Evolutionary conservation across 345 rosid genomes (phyloP), one percentile per base, ranked within the genome.

Genomic region (Trapa incisa): DNA sequence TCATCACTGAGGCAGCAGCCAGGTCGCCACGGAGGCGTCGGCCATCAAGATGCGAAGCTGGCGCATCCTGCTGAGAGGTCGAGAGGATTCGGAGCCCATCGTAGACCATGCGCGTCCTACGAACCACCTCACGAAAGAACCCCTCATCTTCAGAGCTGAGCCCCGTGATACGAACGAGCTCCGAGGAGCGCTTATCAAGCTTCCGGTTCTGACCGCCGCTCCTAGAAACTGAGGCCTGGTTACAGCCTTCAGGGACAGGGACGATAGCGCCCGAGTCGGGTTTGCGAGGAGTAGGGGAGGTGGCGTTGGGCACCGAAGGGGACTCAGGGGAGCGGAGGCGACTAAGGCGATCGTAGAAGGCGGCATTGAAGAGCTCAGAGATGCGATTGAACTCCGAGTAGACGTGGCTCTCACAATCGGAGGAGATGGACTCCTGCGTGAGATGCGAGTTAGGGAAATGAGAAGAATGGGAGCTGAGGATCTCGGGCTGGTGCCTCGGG

Each of bases 131-230:
- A 1, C 97, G 82, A 68, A 88, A 93, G 67, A 85, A 67, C 38
- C 84, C 72, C 71, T 80, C 76, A 67, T 87, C 92, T 48, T 88
- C 88, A 3, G 72, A 39, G 17, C 85, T 79, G 36, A 93, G 76
- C 67, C 87, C 81, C 1, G 89, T 75, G 39, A 93, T 88, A 42
- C 98, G 91, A 52, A 93, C 98, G 0, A 93, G 87, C 86, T 93
- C 94, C 3, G 84, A 73, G 1, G 97, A 93, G 14, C 97, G 79
- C 36, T 69, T 36, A 56, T 70, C n/a, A 63, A 71, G 67, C 38
- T 50, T 65, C 37, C 33, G 47, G 43, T 41, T 45, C 7, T 38
- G 35, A 52, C 69, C 42, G 10, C 42, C 66, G 8, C 48, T 45
- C 47, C 32, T 62, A 22, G 56, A 38, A 42, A 47, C 39, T 0